These are phyloP conservation scores for Periglandula ipomoeae DNA, from an alignment of 2,329 filamentous ascomycete species.

Conservation along the genomic window DNA sequence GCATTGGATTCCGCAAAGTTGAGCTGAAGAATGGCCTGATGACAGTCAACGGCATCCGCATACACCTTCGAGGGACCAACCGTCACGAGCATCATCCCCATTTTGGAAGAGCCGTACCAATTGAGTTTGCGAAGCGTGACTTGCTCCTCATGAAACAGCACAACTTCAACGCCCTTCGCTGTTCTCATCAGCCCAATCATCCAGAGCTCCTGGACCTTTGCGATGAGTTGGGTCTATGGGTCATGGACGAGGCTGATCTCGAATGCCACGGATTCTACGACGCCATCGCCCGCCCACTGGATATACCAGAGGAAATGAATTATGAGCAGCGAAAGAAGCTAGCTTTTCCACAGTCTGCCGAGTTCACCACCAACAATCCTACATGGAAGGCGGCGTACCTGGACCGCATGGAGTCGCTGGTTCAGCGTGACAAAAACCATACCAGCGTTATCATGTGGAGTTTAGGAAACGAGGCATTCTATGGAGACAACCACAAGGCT, in stretches of 20 bases:
- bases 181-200: conserved; percentile 60
- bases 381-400: conserved; percentile 56
- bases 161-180: conserved; percentile 63
- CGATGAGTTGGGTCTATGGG: conserved; percentile 58
- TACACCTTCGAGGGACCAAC: conserved; percentile 57
- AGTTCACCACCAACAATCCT: conserved; percentile 52
- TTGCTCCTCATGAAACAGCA: conserved; percentile 59
- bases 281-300: conserved; percentile 36
- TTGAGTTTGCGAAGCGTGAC: conserved; percentile 52
- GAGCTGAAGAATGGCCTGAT: conserved; percentile 52
- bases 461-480: conserved; percentile 65
- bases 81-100: conserved; percentile 61
- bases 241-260: conserved; percentile 41
- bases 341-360: conserved; percentile 43
- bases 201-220: conserved; percentile 49
- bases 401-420: conserved; percentile 54
- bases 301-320: conserved; percentile 46
- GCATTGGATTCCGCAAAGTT: conserved; percentile 54
- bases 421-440: conserved; percentile 63
- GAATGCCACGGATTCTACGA: conserved; percentile 47
- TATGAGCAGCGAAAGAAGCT: conserved; percentile 52
- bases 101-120: conserved; percentile 52
- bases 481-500: conserved; percentile 55
- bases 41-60: conserved; percentile 51
- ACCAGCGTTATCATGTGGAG: conserved; percentile 65